A percentile compares a stretch with the other conserved stretches of the same genome.
phyloP scores from a whole-genome alignment of 805 yeast species.

The Candida verbasci region DNA sequence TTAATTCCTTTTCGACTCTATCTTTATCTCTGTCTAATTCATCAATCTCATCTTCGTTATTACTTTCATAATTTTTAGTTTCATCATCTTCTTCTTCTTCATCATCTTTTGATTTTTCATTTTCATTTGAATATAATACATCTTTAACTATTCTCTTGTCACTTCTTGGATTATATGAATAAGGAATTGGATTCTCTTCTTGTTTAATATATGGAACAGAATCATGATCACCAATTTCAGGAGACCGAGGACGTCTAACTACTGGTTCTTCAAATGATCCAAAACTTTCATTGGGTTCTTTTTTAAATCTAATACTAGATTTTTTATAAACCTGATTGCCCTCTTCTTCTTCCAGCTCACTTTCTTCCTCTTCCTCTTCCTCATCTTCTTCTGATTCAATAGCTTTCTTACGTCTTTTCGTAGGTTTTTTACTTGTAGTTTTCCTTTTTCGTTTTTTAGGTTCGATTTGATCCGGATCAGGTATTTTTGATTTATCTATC shows the following conservation, averaged over 20 bases:
- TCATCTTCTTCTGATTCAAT: not conserved
- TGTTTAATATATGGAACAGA: not conserved
- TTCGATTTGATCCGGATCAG: too few relatives aligned
- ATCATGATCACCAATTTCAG: conserved; percentile 7
- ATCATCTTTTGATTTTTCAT: conserved; percentile 1
- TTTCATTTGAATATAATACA: conserved; percentile 1
- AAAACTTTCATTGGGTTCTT: not conserved
- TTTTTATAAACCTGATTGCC: too few relatives aligned
- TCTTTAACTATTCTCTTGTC: conserved; percentile 5
- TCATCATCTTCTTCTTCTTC: not conserved
- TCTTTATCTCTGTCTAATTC: not conserved
- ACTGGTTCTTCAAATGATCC: not conserved
- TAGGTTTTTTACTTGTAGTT: too few relatives aligned
- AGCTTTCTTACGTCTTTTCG: not conserved
- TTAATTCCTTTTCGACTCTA: conserved; percentile 6
- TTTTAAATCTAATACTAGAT: not conserved
- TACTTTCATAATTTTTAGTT: conserved; percentile 1
- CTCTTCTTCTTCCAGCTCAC: conserved; percentile 1
- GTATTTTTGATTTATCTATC: conserved; percentile 15
- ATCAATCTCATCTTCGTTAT: conserved; percentile 5
- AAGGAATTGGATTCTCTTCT: too few relatives aligned
- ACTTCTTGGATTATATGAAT: conserved; percentile 3
- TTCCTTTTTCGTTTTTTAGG: too few relatives aligned
- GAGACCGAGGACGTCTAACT: conserved; percentile 2
- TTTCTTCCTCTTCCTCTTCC: not conserved